Evolutionary conservation across 2,329 filamentous ascomycete genomes (phyloP).

Genomic region (Aspergillus novoparasiticus): DNA sequence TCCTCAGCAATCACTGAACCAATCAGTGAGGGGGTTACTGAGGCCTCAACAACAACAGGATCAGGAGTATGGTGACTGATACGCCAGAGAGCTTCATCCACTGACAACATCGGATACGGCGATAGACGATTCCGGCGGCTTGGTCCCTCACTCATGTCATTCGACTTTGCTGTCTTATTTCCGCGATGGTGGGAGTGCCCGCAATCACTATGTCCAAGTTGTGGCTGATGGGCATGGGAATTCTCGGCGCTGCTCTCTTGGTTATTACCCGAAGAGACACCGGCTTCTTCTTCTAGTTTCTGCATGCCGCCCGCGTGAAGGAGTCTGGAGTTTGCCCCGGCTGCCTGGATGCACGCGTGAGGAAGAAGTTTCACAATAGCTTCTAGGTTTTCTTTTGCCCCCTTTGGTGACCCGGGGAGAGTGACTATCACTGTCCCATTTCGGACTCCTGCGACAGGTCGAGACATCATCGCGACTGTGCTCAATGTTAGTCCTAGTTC

Average conservation of each 20-base stretch:
- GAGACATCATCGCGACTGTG: conserved; percentile 91
- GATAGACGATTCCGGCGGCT: conserved; percentile 77
- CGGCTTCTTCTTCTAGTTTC: conserved; percentile 82
- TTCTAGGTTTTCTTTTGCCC: conserved; percentile 89
- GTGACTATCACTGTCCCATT: conserved; percentile 83
- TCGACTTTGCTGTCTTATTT: conserved; percentile 56
- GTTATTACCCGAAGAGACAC: conserved; percentile 48
- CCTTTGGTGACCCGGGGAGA: conserved; percentile 91
- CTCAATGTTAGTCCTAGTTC: conserved; percentile 25
- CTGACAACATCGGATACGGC: conserved; percentile 88
- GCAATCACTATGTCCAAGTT: conserved; percentile 43
- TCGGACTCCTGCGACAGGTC: conserved; percentile 85
- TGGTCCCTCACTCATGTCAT: conserved; percentile 61
- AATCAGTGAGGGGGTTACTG: conserved; percentile 67
- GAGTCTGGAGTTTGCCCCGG: conserved; percentile 76
- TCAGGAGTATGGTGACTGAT: conserved; percentile 74
- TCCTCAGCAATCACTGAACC: conserved; percentile 82
- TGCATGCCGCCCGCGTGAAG: conserved; percentile 80
- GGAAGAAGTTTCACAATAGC: conserved; percentile 84
- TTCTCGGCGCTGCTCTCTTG: conserved; percentile 34
- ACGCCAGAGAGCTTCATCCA: conserved; percentile 74
- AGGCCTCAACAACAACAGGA: conserved; percentile 58
- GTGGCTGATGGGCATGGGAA: conserved; percentile 65
- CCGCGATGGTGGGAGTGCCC: conserved; percentile 70
- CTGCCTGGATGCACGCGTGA: conserved; percentile 89